Evolutionary conservation across 176 grass and related monocot species (phyloP).

Genomic region (Canna indica): DNA sequence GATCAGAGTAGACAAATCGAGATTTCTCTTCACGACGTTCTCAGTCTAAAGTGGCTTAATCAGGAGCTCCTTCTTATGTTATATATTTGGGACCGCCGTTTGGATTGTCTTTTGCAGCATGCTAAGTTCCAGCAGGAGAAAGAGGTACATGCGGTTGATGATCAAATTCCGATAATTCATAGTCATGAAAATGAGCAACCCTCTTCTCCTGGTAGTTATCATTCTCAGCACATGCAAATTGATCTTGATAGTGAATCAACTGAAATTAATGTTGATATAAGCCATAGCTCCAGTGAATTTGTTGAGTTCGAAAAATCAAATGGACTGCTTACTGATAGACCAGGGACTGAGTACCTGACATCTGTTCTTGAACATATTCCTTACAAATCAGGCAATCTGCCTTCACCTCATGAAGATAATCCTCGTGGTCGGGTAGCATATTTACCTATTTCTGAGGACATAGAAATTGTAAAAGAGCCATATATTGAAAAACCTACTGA

Average conservation of each 20-base stretch:
- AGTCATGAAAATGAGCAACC: conserved; percentile 25
- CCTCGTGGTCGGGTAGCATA: conserved; percentile 24
- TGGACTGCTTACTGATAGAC: conserved; percentile 3
- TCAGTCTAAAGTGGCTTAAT: conserved; percentile 71
- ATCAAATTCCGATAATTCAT: background rate
- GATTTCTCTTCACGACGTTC: conserved; percentile 36
- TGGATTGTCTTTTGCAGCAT: conserved; percentile 58
- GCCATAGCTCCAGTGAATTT: conserved; percentile 9
- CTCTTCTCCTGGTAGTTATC: background rate
- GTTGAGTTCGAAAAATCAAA: background rate
- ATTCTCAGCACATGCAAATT: conserved; percentile 10
- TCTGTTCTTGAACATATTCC: conserved; percentile 25
- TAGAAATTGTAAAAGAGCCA: conserved; percentile 20
- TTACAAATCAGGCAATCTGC: conserved; percentile 12
- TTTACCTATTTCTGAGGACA: conserved; percentile 17
- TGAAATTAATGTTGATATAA: conserved; percentile 5
- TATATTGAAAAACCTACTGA: background rate
- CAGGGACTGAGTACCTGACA: conserved; percentile 7
- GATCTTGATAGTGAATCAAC: background rate
- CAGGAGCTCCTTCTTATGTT: conserved; percentile 72
- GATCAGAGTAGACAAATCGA: conserved; percentile 35
- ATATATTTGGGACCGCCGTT: conserved; percentile 79
- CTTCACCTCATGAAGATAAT: conserved; percentile 19
- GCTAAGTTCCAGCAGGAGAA: conserved; percentile 26
- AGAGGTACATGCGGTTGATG: conserved; percentile 7